These are phyloP conservation scores for Globisporangium emineosum DNA, from an alignment of 352 stramenopile species.

Conservation along the genomic window DNA sequence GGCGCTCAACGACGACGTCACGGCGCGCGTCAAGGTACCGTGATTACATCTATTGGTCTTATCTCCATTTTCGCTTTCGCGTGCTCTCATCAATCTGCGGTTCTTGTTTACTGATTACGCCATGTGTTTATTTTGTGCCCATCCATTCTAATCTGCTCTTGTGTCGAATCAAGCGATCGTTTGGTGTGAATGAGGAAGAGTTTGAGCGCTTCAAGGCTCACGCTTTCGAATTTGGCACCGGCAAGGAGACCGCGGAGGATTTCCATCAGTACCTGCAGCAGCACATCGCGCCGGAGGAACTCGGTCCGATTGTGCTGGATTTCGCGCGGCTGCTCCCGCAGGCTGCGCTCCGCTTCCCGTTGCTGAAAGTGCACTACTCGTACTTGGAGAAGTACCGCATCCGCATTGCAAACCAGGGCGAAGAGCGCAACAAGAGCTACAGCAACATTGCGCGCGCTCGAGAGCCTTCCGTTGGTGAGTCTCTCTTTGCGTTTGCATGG, in stretches of 20 bases:
- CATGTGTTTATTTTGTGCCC: neutral
- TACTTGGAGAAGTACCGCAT: constrained; percentile 31
- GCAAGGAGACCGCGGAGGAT: constrained; percentile 48
- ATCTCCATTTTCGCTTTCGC: neutral
- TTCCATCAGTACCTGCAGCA: constrained; percentile 72
- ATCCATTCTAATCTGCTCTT: neutral
- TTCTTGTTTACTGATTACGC: neutral
- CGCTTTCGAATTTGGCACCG: constrained; percentile 70
- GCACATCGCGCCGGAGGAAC: constrained; percentile 45
- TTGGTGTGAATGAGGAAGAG: constrained; percentile 51
- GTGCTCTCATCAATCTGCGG: neutral
- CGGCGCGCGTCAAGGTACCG: constrained; percentile 47
- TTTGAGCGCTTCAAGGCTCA: constrained; percentile 81
- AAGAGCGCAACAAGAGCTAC: constrained; percentile 64
- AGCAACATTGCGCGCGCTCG: constrained; percentile 33
- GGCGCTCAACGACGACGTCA: constrained; percentile 79
- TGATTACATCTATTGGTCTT: neutral
- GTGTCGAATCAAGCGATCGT: constrained; percentile 17
- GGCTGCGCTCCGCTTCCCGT: constrained; percentile 47
- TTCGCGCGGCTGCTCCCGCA: constrained; percentile 76
- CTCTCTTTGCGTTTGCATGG: constrained; percentile 2
- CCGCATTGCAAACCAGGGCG: constrained; percentile 25
- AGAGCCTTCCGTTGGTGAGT: constrained; percentile 30
- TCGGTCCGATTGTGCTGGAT: constrained; percentile 74
- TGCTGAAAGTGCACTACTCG: constrained; percentile 69